phyloP scores from a whole-genome alignment of 2,329 filamentous ascomycete genomes.

The Trichoderma sp. region DNA sequence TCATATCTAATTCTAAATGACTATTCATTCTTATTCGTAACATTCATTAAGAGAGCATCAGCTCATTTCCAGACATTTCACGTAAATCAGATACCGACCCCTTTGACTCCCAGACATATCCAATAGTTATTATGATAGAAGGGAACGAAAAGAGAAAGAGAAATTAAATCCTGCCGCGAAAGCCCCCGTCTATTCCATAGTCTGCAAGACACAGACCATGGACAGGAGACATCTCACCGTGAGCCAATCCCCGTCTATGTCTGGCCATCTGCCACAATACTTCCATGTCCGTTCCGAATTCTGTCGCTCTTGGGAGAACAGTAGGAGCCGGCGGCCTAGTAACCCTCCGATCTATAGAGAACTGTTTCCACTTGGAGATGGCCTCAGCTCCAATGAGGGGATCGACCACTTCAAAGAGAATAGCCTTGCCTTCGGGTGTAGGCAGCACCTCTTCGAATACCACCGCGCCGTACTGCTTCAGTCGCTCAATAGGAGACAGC shows the following conservation, averaged over 20 bases:
- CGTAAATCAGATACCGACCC: not conserved
- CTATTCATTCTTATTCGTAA: not conserved
- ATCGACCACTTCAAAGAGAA: constrained; percentile 10
- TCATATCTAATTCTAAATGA: not conserved
- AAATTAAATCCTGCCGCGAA: not conserved
- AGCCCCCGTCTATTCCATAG: constrained; percentile 11
- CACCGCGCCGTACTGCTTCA: not conserved
- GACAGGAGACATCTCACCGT: constrained; percentile 9
- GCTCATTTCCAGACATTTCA: not conserved
- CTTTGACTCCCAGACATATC: not conserved
- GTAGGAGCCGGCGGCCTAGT: not conserved
- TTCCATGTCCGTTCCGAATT: not conserved
- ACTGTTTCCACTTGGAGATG: constrained; percentile 3
- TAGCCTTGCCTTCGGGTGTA: not conserved
- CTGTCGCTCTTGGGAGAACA: not conserved
- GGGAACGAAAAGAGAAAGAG: not conserved
- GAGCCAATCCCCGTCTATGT: not conserved
- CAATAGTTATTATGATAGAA: not conserved
- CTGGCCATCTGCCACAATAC: constrained; percentile 1
- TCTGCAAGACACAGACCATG: constrained; percentile 7
- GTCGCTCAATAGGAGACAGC: not conserved
- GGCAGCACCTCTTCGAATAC: constrained; percentile 1
- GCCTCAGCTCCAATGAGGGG: not conserved
- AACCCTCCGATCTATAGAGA: not conserved
- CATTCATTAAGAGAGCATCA: not conserved